Evolutionary conservation across 2,329 filamentous ascomycete genomes (phyloP), one percentile per base, ranked within the genome.

Genomic region (Penicillium glabrum): DNA sequence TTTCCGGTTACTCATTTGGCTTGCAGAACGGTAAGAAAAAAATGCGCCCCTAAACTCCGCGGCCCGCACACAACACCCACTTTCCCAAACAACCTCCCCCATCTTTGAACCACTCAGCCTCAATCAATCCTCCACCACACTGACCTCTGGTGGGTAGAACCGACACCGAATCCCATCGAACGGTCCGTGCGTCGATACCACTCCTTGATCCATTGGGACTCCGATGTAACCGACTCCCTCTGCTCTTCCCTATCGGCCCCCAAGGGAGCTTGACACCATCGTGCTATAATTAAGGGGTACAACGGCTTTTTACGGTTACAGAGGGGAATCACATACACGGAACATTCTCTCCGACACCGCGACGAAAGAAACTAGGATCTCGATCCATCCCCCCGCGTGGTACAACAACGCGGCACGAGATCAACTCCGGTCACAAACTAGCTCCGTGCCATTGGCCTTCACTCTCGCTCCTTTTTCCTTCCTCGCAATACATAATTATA

Each of bases 221-320:
- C 57, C 58, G 60, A 62, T 66, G 61, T 65, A 59, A 61, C 61
- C 58, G 59, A 58, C 56, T 56, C 54, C 46, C 51, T 50, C 47
- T 53, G 45, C 57, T 56, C 52, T 56, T 51, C 55, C 54, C 61
- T 49, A 55, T 56, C 54, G 47, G 55, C 53, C 50, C 52, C 53
- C 50, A 14, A 59, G 46, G 51, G 48, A 51, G 39, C 56, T 59
- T 43, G 31, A 56, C 46, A 27, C 23, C 37, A 58, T 51, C 58
- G 41, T 54, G 45, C 56, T 43, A 48, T 54, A 44, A 54, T 58
- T 57, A 51, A 58, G 46, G 53, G 56, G 41, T 48, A 45, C 23
- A 37, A 59, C 48, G 49, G 26, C 53, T 33, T 46, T 51, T 43
- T 27, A 56, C 57, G 53, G 53, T 53, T 39, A 5, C 24, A 41